Base-by-base conservation (phyloP, 202 grass and related monocot genomes). In the Alloteropsis angusta region DNA sequence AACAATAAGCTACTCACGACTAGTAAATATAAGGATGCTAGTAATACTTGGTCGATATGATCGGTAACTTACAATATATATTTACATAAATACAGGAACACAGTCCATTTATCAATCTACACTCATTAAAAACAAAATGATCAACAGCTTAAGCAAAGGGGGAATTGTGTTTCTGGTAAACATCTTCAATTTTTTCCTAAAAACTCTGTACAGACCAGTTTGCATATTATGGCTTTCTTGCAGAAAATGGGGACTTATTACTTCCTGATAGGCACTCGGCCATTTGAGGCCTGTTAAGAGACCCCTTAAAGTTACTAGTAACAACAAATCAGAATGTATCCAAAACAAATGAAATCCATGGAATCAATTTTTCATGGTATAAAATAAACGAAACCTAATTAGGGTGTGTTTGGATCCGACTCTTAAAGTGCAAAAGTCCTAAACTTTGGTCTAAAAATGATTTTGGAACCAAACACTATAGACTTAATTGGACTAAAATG, bases 341-440 rank as follows among this genome's bases (percentile, higher is more conserved):
- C 17, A 22, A 34, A 63, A 73, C 47, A 39, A 81, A 82, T n/a
- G 7, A 54, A 64, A 65, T 34, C 28, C 59, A 26, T 55, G 22
- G 63, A 46, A 77, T 18, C 60, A 41, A 57, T 66, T 71, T 63
- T 17, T 42, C 4, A 74, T 49, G 32, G 60, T 52, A n/a, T 16
- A 83, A 78, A 67, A 85, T 32, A 9, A 12, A 52, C 3, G n/a
- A 59, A 59, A 72, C 21, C 37, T 43, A 47, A 30, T 74, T 39
- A n/a, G n/a, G n/a, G n/a, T n/a, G n/a, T n/a, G n/a, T n/a, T n/a
- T n/a, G n/a, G n/a, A n/a, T n/a, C n/a, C n/a, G n/a, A n/a, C n/a
- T n/a, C n/a, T n/a, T n/a, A n/a, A n/a, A n/a, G n/a, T n/a, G n/a
- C n/a, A n/a, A n/a, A n/a, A n/a, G n/a, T n/a, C n/a, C n/a, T n/a